phyloP scores from a whole-genome alignment of 345 rosid genomes.

The Syzygium aromaticum region DNA sequence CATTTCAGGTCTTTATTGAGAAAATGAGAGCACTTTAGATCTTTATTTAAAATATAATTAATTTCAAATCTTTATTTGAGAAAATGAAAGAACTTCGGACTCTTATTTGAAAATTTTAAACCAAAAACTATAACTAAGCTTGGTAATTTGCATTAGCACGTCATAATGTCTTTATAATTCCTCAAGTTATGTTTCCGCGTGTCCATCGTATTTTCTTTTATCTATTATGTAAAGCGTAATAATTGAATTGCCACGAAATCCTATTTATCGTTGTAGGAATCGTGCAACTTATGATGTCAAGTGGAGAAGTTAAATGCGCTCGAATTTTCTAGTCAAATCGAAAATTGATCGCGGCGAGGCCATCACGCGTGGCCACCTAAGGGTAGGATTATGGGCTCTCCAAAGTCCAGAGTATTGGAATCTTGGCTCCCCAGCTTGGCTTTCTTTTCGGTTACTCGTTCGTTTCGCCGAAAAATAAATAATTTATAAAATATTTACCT shows the following conservation, averaged over 20 bases:
- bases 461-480: too few relatives aligned
- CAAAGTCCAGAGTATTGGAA: too few relatives aligned
- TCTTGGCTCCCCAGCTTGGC: too few relatives aligned
- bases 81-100: too few relatives aligned
- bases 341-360: too few relatives aligned
- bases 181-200: neutral
- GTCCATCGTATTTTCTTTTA: neutral
- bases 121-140: neutral
- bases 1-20: too few relatives aligned
- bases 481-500: too few relatives aligned
- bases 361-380: too few relatives aligned
- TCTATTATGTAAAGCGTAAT: neutral
- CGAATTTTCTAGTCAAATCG: neutral
- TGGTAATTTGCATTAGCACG: neutral
- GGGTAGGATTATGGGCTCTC: too few relatives aligned
- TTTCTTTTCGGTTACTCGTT: fast-evolving
- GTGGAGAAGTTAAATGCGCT: neutral
- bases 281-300: fast-evolving
- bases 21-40: too few relatives aligned
- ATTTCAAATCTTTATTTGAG: too few relatives aligned
- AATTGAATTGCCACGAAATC: neutral
- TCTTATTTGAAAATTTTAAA: neutral
- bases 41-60: too few relatives aligned
- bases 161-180: neutral
- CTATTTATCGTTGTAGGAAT: neutral